phyloP scores from a whole-genome alignment of 768 basidiomycete species.

The Saitozyma sp. region DNA sequence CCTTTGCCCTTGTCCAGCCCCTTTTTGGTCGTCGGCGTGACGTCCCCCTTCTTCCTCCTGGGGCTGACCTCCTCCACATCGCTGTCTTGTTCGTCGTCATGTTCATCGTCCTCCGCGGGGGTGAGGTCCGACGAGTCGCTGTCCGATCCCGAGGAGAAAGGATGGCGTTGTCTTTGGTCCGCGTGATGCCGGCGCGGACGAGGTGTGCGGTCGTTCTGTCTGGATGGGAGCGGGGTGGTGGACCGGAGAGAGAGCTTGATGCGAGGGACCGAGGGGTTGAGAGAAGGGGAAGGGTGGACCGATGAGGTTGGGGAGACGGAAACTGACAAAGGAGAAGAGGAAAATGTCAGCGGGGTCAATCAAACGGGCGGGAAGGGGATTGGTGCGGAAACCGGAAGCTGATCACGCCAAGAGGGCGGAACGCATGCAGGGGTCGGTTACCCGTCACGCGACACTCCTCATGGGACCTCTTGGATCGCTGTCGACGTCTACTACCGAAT shows the following conservation, averaged over 20 bases:
- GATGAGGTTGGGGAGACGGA: slow-evolving; percentile 10
- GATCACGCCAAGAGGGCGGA: no score
- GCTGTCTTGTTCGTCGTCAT: slow-evolving; percentile 20
- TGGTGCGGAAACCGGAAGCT: no score
- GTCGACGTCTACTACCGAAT: no score
- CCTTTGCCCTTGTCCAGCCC: slow-evolving; percentile 13
- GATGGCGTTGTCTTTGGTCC: slow-evolving; percentile 9
- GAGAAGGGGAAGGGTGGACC: slow-evolving; percentile 13
- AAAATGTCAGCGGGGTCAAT: no score
- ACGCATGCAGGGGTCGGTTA: no score
- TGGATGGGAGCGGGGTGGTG: slow-evolving; percentile 11
- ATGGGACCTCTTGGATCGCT: no score
- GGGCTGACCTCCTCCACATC: slow-evolving; percentile 9
- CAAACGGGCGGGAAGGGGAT: no score
- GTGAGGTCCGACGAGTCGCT: slow-evolving; percentile 33
- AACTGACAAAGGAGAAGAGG: neutral
- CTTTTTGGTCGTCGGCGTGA: slow-evolving; percentile 1
- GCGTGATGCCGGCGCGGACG: slow-evolving; percentile 5
- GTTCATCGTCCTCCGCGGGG: slow-evolving; percentile 25
- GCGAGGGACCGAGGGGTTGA: slow-evolving; percentile 17
- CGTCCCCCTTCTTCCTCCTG: slow-evolving; percentile 11
- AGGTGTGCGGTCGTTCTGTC: slow-evolving; percentile 13
- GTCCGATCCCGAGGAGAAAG: neutral
- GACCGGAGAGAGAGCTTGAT: slow-evolving; percentile 27
- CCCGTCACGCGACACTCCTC: no score